These are phyloP conservation scores for Peronospora farinosa DNA, from an alignment of 352 stramenopile species.

Conservation along the genomic window DNA sequence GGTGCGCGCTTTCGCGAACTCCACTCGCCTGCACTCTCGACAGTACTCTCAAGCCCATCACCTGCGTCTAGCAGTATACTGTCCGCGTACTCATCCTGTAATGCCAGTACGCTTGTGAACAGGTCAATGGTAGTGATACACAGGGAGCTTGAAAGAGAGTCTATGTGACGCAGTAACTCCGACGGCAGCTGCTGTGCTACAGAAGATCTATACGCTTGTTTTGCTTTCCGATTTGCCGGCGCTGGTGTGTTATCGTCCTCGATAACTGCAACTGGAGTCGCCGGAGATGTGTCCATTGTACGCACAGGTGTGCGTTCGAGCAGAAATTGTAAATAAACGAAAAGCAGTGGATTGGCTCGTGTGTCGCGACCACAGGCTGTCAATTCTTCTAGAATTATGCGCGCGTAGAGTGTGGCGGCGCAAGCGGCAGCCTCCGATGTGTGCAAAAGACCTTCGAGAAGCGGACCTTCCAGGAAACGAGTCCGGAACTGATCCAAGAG, in stretches of 20 bases:
- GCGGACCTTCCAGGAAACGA: slow-evolving; percentile 61
- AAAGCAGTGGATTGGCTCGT: slow-evolving; percentile 66
- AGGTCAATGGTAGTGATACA: slow-evolving; percentile 81
- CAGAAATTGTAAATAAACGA: slow-evolving; percentile 74
- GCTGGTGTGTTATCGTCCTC: slow-evolving; percentile 3
- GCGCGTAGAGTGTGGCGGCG: slow-evolving; percentile 65
- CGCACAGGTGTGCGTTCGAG: slow-evolving; percentile 31
- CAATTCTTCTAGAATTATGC: slow-evolving; percentile 77
- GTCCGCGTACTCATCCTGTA: slow-evolving; percentile 64
- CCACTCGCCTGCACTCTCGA: slow-evolving; percentile 10
- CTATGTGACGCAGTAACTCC: slow-evolving; percentile 71
- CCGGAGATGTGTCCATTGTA: not conserved
- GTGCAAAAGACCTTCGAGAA: slow-evolving; percentile 62
- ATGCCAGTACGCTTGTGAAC: slow-evolving; percentile 63
- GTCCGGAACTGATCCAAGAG: slow-evolving; percentile 62
- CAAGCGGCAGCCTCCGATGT: slow-evolving; percentile 60
- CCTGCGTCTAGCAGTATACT: slow-evolving; percentile 34
- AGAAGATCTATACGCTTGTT: slow-evolving; percentile 8
- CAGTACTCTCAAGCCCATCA: slow-evolving; percentile 10
- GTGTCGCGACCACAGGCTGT: slow-evolving; percentile 61
- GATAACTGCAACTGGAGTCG: slow-evolving; percentile 7
- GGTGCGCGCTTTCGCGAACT: slow-evolving; percentile 18
- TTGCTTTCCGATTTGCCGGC: slow-evolving; percentile 9
- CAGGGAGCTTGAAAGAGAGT: slow-evolving; percentile 70
- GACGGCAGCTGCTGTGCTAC: slow-evolving; percentile 44